Percentiles rank a stretch among this genome's conserved stretches.
Conservation (phyloP, 805 yeast species). For the Schwanniomyces yamadae region DNA sequence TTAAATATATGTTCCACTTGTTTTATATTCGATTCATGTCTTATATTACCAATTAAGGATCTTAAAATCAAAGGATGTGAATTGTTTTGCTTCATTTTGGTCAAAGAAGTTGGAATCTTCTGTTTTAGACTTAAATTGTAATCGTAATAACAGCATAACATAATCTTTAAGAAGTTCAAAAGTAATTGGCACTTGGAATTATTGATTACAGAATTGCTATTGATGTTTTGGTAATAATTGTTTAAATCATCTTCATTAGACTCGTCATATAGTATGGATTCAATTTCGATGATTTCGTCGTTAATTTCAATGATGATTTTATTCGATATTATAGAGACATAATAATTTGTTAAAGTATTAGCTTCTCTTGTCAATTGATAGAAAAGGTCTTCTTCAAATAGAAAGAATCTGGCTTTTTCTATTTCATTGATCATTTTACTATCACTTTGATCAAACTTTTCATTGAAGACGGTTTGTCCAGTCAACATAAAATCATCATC, state of each 20-base stretch:
- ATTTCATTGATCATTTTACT: slow-evolving; percentile 50
- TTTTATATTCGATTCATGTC: slow-evolving; percentile 47
- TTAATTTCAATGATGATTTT: slow-evolving; percentile 64
- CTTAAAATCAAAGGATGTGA: slow-evolving; percentile 49
- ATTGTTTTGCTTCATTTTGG: slow-evolving; percentile 43
- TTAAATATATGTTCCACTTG: slow-evolving; percentile 29
- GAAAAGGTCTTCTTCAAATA: slow-evolving; percentile 89
- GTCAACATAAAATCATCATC: slow-evolving; percentile 54
- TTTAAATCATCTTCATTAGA: slow-evolving; percentile 38
- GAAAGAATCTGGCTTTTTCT: slow-evolving; percentile 62
- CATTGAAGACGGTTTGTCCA: slow-evolving; percentile 51
- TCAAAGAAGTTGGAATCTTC: slow-evolving; percentile 47
- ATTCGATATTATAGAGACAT: slow-evolving; percentile 63
- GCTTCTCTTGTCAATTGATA: slow-evolving; percentile 78
- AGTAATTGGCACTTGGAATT: slow-evolving; percentile 54
- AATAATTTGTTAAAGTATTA: slow-evolving; percentile 60
- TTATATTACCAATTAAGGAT: slow-evolving; percentile 58
- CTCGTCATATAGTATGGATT: slow-evolving; percentile 49
- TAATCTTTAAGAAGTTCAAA: slow-evolving; percentile 51
- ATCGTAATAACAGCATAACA: slow-evolving; percentile 60
- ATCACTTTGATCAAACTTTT: slow-evolving; percentile 12
- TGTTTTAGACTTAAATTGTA: slow-evolving; percentile 43
- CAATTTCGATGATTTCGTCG: slow-evolving; percentile 70
- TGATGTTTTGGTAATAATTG: slow-evolving; percentile 29
- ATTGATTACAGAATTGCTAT: slow-evolving; percentile 27